A percentile compares a stretch with the other conserved stretches of the same genome.
Evolutionary conservation across 805 yeast genomes (phyloP).

Genomic region (Nakazawaea wickerhamii): DNA sequence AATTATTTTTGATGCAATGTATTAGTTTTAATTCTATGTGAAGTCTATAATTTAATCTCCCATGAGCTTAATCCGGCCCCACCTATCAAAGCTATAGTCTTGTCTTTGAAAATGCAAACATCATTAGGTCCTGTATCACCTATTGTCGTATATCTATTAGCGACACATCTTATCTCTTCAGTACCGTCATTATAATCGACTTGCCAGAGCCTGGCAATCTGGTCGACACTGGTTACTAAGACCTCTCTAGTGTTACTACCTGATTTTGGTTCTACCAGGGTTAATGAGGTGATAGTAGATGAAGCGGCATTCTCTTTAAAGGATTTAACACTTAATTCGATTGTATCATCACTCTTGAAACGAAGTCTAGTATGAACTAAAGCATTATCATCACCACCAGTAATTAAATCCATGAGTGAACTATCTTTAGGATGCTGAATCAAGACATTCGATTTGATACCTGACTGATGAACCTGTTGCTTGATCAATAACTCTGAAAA

Average conservation of each 20-base stretch:
- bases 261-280: conserved; percentile 20
- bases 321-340: conserved; percentile 24
- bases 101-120: conserved; percentile 24
- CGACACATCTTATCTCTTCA: conserved; percentile 23
- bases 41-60: conserved; percentile 24
- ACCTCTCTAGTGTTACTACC: conserved; percentile 22
- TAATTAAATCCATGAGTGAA: conserved; percentile 32
- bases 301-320: conserved; percentile 65
- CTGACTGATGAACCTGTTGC: conserved; percentile 74
- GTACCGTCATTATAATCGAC: conserved; percentile 24
- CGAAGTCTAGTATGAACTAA: conserved; percentile 37
- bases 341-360: conserved; percentile 20
- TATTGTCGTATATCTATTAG: conserved; percentile 63
- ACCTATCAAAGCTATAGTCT: conserved; percentile 47
- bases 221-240: conserved; percentile 79
- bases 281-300: conserved; percentile 74
- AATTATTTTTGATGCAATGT: too few species aligned
- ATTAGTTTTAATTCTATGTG: too few species aligned
- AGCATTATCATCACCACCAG: conserved; percentile 96
- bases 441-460: conserved; percentile 59
- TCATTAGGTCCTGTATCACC: conserved; percentile 87
- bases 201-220: conserved; percentile 64
- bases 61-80: conserved; percentile 78
- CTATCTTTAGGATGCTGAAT: conserved; percentile 7
- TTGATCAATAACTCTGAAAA: conserved; percentile 29